A percentile compares a stretch with the other conserved stretches of the same genome.
Conservation (phyloP, 306 rosid species). For the Prunus padus region DNA sequence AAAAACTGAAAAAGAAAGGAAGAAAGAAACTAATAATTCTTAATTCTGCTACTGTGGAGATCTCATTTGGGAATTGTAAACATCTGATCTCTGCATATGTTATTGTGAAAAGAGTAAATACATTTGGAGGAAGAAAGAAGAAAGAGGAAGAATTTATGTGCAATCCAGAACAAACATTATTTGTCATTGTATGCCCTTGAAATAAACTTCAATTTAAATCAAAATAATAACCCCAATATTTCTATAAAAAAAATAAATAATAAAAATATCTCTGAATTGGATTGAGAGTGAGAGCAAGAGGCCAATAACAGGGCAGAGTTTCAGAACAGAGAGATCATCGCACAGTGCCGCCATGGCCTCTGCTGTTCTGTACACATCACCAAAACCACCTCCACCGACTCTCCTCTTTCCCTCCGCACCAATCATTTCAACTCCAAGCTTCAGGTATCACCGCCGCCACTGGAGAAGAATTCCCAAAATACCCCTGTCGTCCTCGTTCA, state of each 20-base stretch:
- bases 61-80: constrained; percentile 68
- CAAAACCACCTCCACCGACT: constrained; percentile 13
- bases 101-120: constrained; percentile 42
- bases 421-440: neutral
- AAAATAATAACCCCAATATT: neutral
- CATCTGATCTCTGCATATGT: constrained; percentile 69
- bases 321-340: neutral
- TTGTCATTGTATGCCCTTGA: neutral
- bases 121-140: constrained; percentile 9
- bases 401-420: constrained; percentile 20
- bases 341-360: constrained; percentile 36
- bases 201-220: neutral
- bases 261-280: constrained; percentile 8
- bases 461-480: neutral
- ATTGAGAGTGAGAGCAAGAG: neutral
- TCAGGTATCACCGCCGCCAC: neutral
- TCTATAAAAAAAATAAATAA: neutral
- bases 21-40: constrained; percentile 16
- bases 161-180: neutral
- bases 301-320: neutral
- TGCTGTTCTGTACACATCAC: constrained; percentile 20
- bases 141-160: constrained; percentile 21
- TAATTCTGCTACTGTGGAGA: constrained; percentile 56
- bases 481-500: constrained; percentile 31
- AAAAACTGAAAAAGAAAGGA: constrained; percentile 6